Conservation (phyloP, 2,329 filamentous ascomycete species). For the Aquanectria penicillioides region DNA sequence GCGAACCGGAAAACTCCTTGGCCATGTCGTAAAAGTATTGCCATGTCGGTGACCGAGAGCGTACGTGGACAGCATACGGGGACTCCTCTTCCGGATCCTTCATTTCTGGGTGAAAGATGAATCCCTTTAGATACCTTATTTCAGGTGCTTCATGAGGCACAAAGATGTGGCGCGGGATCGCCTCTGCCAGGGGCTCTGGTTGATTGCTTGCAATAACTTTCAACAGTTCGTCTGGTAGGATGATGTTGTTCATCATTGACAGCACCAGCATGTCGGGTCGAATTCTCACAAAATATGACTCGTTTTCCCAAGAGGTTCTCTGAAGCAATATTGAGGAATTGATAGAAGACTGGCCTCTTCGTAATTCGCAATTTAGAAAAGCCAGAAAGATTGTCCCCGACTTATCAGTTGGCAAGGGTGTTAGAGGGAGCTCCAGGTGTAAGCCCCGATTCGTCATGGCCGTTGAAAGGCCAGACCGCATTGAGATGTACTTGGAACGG, state of each 20-base stretch:
- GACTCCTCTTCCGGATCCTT: conserved; percentile 8
- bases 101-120: conserved; percentile 39
- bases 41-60: conserved; percentile 42
- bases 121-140: conserved; percentile 35
- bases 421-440: conserved; percentile 39
- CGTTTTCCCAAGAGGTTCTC: conserved; percentile 41
- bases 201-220: conserved; percentile 20
- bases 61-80: conserved; percentile 25
- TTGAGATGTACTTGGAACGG: conserved; percentile 38
- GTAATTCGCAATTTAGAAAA: conserved; percentile 43
- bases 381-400: conserved; percentile 42
- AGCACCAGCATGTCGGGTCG: conserved; percentile 38
- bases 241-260: conserved; percentile 41
- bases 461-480: conserved; percentile 32
- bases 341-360: conserved; percentile 34
- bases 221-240: conserved; percentile 37
- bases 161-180: conserved; percentile 36
- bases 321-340: conserved; percentile 43
- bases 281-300: conserved; percentile 41
- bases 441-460: conserved; percentile 39
- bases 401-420: conserved; percentile 39
- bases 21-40: conserved; percentile 35
- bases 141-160: conserved; percentile 33
- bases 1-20: conserved; percentile 7
- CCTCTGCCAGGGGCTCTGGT: conserved; percentile 23